These are phyloP conservation scores for Colletotrichum lini DNA, from an alignment of 2,329 filamentous ascomycete species.

Conservation along the genomic window DNA sequence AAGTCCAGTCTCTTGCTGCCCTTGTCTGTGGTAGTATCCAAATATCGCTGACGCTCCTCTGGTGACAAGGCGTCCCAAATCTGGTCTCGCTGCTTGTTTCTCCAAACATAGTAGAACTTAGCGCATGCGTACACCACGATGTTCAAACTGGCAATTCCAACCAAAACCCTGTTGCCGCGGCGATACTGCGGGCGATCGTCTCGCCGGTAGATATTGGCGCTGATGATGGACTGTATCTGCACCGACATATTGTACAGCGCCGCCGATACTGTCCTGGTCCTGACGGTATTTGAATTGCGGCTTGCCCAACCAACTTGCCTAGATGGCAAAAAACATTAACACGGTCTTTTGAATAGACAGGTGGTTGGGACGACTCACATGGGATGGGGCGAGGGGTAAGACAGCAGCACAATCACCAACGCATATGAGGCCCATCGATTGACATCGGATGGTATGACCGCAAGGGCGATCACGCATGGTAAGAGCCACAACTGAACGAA, in stretches of 20 bases:
- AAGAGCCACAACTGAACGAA: conserved; percentile 52
- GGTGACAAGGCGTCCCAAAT: conserved; percentile 63
- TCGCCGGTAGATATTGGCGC: conserved; percentile 62
- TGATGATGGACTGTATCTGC: conserved; percentile 61
- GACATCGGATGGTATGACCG: conserved; percentile 47
- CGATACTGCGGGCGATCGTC: conserved; percentile 58
- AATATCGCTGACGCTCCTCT: conserved; percentile 41
- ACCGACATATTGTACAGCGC: conserved; percentile 71
- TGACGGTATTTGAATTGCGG: conserved; percentile 72
- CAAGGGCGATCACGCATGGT: conserved; percentile 50
- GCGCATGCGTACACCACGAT: conserved; percentile 57
- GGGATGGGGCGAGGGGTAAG: conserved; percentile 57
- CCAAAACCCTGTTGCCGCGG: conserved; percentile 41
- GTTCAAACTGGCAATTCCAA: conserved; percentile 44
- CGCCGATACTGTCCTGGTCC: conserved; percentile 73
- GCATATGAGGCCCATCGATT: conserved; percentile 50
- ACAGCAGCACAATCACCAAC: conserved; percentile 49
- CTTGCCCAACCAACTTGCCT: conserved; percentile 65
- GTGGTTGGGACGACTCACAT: conserved; percentile 46
- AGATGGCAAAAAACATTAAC: conserved; percentile 56
- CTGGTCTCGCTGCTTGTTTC: conserved; percentile 61
- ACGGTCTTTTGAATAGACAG: not conserved
- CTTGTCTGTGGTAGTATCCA: conserved; percentile 40
- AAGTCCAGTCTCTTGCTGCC: conserved; percentile 44
- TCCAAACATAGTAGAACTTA: conserved; percentile 66